A percentile compares a stretch with the other conserved stretches of the same genome.
These are phyloP conservation scores for Leccinum huronense DNA, from an alignment of 1,284 basidiomycete species.

Conservation along the genomic window DNA sequence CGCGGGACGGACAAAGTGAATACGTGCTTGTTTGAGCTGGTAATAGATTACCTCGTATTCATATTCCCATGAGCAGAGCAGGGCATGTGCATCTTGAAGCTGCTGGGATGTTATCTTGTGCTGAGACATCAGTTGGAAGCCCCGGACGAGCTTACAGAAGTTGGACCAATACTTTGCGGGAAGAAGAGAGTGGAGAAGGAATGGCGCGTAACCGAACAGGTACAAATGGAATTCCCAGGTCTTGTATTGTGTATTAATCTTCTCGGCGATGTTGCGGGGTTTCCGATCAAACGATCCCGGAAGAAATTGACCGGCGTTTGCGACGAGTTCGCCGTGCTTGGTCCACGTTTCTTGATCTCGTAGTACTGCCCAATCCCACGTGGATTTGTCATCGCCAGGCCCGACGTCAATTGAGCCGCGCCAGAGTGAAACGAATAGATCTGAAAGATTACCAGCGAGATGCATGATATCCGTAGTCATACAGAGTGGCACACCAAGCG, in stretches of 20 bases:
- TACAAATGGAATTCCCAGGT: slow-evolving; percentile 11
- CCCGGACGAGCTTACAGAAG: slow-evolving; percentile 7
- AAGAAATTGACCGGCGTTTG: rapidly evolving
- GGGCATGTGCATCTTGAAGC: not conserved
- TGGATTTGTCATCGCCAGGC: too few species aligned
- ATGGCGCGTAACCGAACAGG: not conserved
- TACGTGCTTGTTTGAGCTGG: not conserved
- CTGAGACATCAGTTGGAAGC: not conserved
- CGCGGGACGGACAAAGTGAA: slow-evolving; percentile 3
- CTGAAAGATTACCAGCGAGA: too few species aligned
- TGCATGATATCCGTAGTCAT: too few species aligned
- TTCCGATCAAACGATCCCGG: not conserved
- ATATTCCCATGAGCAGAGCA: not conserved
- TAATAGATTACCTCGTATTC: not conserved
- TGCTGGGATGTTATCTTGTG: not conserved
- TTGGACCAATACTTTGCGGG: slow-evolving; percentile 8
- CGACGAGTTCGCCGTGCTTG: not conserved
- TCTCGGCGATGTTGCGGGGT: slow-evolving; percentile 4
- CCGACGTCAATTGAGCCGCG: too few species aligned
- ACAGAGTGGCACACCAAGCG: too few species aligned
- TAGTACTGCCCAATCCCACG: too few species aligned
- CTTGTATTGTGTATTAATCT: slow-evolving; percentile 12
- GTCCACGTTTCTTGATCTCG: not conserved
- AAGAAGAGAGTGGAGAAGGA: not conserved
- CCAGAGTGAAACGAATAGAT: too few species aligned